Conservation (phyloP, 1,139 yeast genomes). For the Blastobotrys proliferans region DNA sequence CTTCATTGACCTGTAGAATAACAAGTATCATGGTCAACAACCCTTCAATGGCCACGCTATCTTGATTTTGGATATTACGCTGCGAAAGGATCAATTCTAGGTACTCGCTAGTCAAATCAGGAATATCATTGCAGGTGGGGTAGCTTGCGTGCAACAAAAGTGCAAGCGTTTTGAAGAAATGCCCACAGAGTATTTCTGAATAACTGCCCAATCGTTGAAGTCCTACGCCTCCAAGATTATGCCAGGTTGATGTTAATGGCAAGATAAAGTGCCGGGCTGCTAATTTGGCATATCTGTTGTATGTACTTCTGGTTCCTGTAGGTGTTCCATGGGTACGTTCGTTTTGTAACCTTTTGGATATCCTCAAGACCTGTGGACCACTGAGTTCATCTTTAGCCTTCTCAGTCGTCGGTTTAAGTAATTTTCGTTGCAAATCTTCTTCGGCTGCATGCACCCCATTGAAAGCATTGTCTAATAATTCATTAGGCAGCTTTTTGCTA, state of each 20-base stretch:
- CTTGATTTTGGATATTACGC: conserved; percentile 16
- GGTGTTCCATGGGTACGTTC: conserved; percentile 18
- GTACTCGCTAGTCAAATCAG: conserved; percentile 57
- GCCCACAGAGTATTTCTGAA: conserved; percentile 52
- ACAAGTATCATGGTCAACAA: conserved; percentile 45
- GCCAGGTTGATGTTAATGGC: conserved; percentile 56
- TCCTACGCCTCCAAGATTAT: conserved; percentile 32
- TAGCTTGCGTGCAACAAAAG: conserved; percentile 54
- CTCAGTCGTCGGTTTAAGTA: conserved; percentile 38
- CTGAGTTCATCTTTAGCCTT: conserved; percentile 41
- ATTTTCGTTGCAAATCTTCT: conserved; percentile 19
- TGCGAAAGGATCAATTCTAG: conserved; percentile 38
- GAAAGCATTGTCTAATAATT: conserved; percentile 35
- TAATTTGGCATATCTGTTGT: conserved; percentile 41
- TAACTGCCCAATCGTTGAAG: conserved; percentile 45
- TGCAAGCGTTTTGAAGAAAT: conserved; percentile 56
- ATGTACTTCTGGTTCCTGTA: conserved; percentile 20
- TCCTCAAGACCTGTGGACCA: conserved; percentile 49
- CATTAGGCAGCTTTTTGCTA: conserved; percentile 45
- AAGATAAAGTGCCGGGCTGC: conserved; percentile 49
- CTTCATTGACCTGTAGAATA: conserved; percentile 45
- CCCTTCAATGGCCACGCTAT: conserved; percentile 40
- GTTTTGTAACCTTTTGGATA: conserved; percentile 42
- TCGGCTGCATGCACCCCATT: conserved; percentile 16
- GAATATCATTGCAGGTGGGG: conserved; percentile 48